Conservation (phyloP, 768 basidiomycete species). For the Boletellus ananas region DNA sequence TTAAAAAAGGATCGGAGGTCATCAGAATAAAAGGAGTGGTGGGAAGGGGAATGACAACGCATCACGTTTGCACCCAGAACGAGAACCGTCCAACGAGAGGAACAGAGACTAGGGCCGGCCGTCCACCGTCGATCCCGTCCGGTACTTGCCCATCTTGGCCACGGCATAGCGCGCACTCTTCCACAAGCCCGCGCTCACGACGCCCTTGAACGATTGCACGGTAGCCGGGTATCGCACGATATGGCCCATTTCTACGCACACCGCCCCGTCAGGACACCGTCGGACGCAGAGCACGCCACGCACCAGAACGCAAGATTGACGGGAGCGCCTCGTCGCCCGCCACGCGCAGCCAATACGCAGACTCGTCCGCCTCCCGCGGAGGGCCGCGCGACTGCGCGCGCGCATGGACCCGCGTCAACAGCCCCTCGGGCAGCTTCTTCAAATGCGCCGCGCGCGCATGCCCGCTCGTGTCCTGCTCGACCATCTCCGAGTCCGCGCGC, state of each 20-base stretch:
- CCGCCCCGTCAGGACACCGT: background rate
- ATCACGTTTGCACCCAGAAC: no score
- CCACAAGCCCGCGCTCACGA: conserved; percentile 74
- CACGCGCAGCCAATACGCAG: conserved; percentile 68
- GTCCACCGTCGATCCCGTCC: conserved; percentile 35
- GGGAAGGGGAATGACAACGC: no score
- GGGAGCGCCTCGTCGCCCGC: conserved; percentile 61
- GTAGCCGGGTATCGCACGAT: conserved; percentile 85
- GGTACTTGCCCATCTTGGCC: conserved; percentile 87
- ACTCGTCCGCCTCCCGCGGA: conserved; percentile 60
- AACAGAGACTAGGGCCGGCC: no score
- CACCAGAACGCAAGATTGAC: conserved; percentile 51
- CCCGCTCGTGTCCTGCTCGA: conserved; percentile 73
- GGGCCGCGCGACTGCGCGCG: conserved; percentile 32
- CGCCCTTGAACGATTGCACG: conserved; percentile 79
- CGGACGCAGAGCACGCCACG: conserved; percentile 8
- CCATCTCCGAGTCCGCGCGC: conserved; percentile 44
- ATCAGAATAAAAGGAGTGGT: no score
- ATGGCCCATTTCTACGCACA: conserved; percentile 56
- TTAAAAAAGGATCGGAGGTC: background rate
- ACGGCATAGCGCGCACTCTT: conserved; percentile 75
- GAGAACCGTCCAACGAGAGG: no score
- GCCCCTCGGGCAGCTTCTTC: conserved; percentile 69
- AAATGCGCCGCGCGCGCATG: conserved; percentile 70
- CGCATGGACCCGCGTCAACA: conserved; percentile 53